Base-by-base conservation (phyloP, 2,329 filamentous ascomycete genomes). In the Hortaea sp. region DNA sequence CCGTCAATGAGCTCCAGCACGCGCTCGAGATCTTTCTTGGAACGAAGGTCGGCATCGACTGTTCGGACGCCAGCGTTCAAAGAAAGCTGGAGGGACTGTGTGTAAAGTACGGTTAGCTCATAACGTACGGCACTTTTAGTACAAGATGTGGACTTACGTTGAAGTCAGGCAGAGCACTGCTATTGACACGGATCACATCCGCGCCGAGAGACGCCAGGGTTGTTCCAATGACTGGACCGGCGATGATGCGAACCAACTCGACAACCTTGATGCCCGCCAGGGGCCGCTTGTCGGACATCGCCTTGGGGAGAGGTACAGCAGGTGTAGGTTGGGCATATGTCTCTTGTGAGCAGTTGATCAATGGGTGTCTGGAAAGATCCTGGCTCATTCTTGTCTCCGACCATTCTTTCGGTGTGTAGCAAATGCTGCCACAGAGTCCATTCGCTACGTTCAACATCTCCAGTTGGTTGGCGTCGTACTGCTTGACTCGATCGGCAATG, bases 191-290 rank as follows among this genome's bases (percentile, higher is more conserved):
- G 51, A 88, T 71, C 1, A 88, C 83, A 44, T 81, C 76, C 6
- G 84, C 84, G 2, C 84, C 85, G 57, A 86, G 82, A 50, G 85
- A 83, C n/a, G 80, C 82, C 0, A 88, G 72, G 1, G 80, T 80
- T 29, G 82, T 76, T 3, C 79, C 79, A 53, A 88, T 80, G 5
- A 81, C 78, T 12, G 84, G 84, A 0, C 82, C 84, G 4, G 84
- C 84, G 52, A 88, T 86, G 57, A 88, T 80, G 37, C 84, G 78
- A 58, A 82, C 85, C 29, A 88, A 67, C 58, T 89, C 85, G 5
- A 88, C 72, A 5, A 88, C 83, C 53, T 81, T 82, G 61, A 88
- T 72, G 0, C 83, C 83, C 5, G 58, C 71, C 49, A 68, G 78
- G 56, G 54, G 62, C 39, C 65, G 57, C 30, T 43, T 43, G 41